Conservation (phyloP, 2,329 filamentous ascomycete genomes). For the Grosmannia clavigera region DNA sequence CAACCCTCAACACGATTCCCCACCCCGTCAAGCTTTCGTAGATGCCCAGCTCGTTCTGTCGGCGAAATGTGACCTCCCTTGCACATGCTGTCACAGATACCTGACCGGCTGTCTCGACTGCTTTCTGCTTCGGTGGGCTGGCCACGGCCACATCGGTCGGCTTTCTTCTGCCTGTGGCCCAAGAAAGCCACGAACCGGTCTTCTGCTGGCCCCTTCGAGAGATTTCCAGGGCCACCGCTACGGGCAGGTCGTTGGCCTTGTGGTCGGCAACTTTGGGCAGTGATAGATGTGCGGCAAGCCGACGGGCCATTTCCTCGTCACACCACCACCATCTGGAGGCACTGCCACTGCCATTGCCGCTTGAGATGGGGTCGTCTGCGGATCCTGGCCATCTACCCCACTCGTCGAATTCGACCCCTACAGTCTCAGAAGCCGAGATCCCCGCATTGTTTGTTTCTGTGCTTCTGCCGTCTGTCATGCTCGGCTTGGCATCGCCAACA, state of each 20-base stretch:
- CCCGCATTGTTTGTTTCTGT: background rate
- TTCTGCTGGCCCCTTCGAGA: constrained; percentile 2
- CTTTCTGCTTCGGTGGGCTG: constrained; percentile 5
- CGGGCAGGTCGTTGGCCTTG: background rate
- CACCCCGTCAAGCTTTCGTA: constrained; percentile 38
- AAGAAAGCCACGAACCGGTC: constrained; percentile 17
- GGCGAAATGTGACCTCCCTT: constrained; percentile 37
- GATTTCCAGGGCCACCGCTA: background rate
- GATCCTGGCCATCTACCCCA: constrained; percentile 31
- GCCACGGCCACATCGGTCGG: background rate
- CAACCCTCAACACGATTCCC: constrained; percentile 32
- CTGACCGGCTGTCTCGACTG: background rate
- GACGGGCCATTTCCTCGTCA: constrained; percentile 31
- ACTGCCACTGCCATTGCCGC: background rate
- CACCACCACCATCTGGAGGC: constrained; percentile 29
- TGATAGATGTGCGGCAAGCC: constrained; percentile 31
- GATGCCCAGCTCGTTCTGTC: constrained; percentile 37
- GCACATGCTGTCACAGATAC: constrained; percentile 29
- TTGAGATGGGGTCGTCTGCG: background rate
- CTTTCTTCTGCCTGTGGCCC: constrained; percentile 15
- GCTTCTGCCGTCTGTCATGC: background rate
- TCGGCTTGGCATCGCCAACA: background rate
- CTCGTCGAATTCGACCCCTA: constrained; percentile 25
- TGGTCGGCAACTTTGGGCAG: background rate
- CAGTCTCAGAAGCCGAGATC: background rate